Base-by-base conservation (phyloP, 164 flowering plant genomes). In the Vitis riparia region DNA sequence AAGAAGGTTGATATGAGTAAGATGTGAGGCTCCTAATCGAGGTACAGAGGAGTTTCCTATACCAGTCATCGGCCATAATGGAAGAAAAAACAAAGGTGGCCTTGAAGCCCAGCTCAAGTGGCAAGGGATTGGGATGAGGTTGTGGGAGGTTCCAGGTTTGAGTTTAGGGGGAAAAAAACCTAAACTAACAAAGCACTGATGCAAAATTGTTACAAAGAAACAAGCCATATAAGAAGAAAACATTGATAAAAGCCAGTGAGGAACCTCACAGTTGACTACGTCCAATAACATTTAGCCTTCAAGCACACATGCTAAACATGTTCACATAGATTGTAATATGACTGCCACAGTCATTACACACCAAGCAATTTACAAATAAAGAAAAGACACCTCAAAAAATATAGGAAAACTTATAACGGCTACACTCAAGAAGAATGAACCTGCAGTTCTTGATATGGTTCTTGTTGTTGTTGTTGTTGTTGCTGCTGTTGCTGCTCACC, bases 401-500 rank as follows among this genome's bases (percentile, higher is more conserved):
- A 19, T 8, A 66, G 58, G 55, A 52, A 48, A 52, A 27, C n/a
- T 66, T 30, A 19, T 17, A 12, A 51, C 12, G 23, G 11, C 5
- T 7, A 12, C 51, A 52, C 12, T n/a, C 59, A 61, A 50, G 17
- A 71, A 71, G 63, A 57, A 57, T 62, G 44, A 37, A 37, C 44
- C 44, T 37, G 44, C 44, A 37, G 44, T 37, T 37, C 37, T 32
- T 32, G 37, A 3, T 32, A 6, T 37, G 44, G 44, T 37, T 37
- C 44, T 37, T 17, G 0, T 17, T 17, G 17, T 19, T 9, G 55
- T 19, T 9, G 23, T 59, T 27, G 50, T 23, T 8, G 44, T 12
- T 10, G 37, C 37, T 58, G 73, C 55, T 7, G 70, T 10, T 76
- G 73, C 15, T 66, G 73, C 30, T 79, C 78, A 2, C 83, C 87